These are phyloP conservation scores for Crithidia fasciculata DNA, from an alignment of 208 protist species.

Conservation along the genomic window DNA sequence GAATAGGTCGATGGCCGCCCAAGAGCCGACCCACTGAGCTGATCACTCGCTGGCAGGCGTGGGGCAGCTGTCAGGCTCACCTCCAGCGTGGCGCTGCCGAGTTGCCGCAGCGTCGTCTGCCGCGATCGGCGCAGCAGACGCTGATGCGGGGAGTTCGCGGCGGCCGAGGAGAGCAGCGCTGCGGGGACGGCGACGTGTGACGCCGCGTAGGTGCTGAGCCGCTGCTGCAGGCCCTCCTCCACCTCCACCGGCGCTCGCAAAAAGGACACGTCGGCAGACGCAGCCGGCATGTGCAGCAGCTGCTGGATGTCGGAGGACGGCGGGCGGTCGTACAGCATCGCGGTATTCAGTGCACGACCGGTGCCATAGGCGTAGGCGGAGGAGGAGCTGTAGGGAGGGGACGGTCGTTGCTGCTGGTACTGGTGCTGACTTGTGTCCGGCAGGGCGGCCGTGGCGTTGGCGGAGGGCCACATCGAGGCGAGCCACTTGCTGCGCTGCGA, in stretches of 20 bases:
- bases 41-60: conserved; percentile 51
- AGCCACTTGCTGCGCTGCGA: conserved; percentile 24
- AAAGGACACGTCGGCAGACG: conserved; percentile 8
- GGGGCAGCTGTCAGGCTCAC: conserved; percentile 30
- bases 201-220: conserved; percentile 25
- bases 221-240: conserved; percentile 38
- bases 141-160: not conserved
- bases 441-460: not conserved
- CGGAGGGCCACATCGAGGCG: conserved; percentile 17
- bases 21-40: conserved; percentile 68
- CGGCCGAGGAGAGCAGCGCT: conserved; percentile 3
- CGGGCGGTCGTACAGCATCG: conserved; percentile 5
- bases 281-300: conserved; percentile 10
- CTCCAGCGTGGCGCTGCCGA: conserved; percentile 36
- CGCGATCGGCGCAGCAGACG: conserved; percentile 1
- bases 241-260: conserved; percentile 12
- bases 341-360: conserved; percentile 15
- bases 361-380: not conserved
- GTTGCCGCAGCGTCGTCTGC: conserved; percentile 44
- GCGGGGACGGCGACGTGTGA: conserved; percentile 19
- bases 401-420: not conserved
- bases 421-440: not conserved
- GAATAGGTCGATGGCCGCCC: conserved; percentile 53
- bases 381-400: not conserved
- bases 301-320: conserved; percentile 5